Conservation (phyloP, 1,139 yeast species). For the Yamadazyma aaseri region DNA sequence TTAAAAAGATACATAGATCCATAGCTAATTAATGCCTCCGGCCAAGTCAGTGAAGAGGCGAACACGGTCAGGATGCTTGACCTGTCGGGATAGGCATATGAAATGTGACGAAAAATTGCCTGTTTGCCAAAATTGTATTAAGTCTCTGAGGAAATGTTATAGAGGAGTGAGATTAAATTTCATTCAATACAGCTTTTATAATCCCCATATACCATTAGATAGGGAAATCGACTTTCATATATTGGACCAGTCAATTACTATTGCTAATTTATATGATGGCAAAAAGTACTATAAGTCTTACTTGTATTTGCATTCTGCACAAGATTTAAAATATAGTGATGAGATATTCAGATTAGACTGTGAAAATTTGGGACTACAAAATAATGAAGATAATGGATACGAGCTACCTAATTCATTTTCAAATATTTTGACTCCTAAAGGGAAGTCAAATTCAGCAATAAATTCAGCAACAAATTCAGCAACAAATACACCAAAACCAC, state of each 20-base stretch:
- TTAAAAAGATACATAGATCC: neutral
- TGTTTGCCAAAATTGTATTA: slow-evolving; percentile 45
- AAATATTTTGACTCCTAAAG: neutral
- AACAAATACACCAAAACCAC: neutral
- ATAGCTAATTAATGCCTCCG: slow-evolving; percentile 2
- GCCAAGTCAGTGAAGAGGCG: slow-evolving; percentile 26
- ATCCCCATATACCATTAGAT: slow-evolving; percentile 26
- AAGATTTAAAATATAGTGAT: slow-evolving; percentile 34
- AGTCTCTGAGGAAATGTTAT: slow-evolving; percentile 41
- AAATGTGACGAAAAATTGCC: slow-evolving; percentile 50
- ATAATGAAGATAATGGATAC: slow-evolving; percentile 9
- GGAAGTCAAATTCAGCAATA: neutral
- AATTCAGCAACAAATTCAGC: neutral
- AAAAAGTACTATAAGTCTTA: slow-evolving; percentile 31
- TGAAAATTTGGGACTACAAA: slow-evolving; percentile 11
- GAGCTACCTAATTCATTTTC: slow-evolving; percentile 1
- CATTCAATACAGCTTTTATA: slow-evolving; percentile 42
- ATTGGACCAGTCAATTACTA: slow-evolving; percentile 43
- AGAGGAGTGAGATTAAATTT: slow-evolving; percentile 47
- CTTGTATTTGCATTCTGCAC: slow-evolving; percentile 28
- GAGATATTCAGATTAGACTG: slow-evolving; percentile 30
- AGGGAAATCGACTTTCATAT: slow-evolving; percentile 16
- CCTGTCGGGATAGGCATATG: slow-evolving; percentile 50
- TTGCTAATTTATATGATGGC: slow-evolving; percentile 41
- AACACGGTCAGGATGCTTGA: slow-evolving; percentile 47